Percentiles rank a stretch among this genome's conserved stretches.
Evolutionary conservation across 176 grass and related monocot species (phyloP).

Genomic region (Themeda triandra): DNA sequence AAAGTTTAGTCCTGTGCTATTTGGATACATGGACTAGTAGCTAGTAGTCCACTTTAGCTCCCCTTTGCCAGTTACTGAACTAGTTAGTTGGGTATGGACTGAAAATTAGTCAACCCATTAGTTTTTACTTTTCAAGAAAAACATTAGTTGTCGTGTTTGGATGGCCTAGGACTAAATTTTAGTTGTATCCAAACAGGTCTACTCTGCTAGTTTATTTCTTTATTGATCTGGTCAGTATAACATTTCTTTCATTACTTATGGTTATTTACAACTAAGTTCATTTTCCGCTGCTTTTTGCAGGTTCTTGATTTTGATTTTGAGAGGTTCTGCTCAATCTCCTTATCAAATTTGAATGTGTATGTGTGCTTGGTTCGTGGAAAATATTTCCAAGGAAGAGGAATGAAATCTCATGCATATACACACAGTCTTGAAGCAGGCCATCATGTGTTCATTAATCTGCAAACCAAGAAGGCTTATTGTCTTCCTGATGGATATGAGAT

Average conservation of each 20-base stretch:
- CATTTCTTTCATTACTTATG: neutral
- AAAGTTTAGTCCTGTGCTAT: neutral
- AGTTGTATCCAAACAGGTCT: neutral
- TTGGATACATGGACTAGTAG: neutral
- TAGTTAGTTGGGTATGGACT: too few relatives aligned
- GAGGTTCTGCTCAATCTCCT: constrained; percentile 92
- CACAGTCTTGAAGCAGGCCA: constrained; percentile 97
- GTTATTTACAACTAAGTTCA: neutral
- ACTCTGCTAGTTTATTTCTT: neutral
- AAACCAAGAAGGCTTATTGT: constrained; percentile 95
- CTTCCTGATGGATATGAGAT: constrained; percentile 98
- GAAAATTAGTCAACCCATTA: neutral
- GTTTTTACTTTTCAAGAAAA: too few relatives aligned
- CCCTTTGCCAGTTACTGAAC: neutral
- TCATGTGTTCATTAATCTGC: constrained; percentile 94
- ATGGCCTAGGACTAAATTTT: neutral
- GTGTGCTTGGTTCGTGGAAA: constrained; percentile 96
- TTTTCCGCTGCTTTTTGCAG: constrained; percentile 33
- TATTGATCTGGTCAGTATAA: neutral
- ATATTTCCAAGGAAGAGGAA: constrained; percentile 98
- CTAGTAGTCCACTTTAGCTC: neutral
- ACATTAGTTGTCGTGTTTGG: too few relatives aligned
- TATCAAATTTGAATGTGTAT: constrained; percentile 97
- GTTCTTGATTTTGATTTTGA: constrained; percentile 99
- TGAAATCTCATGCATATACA: constrained; percentile 98